Evolutionary conservation across 768 basidiomycete genomes (phyloP), one percentile per base, ranked within the genome.

Genomic region (Neoboletus brunneissimus): DNA sequence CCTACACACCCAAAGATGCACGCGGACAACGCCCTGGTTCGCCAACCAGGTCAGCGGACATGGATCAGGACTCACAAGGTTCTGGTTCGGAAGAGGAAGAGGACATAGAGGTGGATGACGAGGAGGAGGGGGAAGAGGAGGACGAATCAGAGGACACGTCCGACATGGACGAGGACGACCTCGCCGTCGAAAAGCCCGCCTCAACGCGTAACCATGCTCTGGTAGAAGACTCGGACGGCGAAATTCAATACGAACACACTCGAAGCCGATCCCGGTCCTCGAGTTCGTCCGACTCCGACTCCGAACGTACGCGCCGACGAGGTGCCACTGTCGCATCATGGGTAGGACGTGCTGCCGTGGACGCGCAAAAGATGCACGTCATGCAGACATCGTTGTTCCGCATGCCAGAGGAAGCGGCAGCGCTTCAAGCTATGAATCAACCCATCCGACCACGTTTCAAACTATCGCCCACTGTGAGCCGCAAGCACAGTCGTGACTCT

Each of bases 351-450:
- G 69, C 87, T 27, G 88, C 89, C 6, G 77, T 94, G n/a, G 91
- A 95, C 68, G 80, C 87, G 15, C 90, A 91, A 70, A 88, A 86
- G 73, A 85, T 94, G 80, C 89, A 93, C 65, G 90, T 95, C 52
- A 96, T 96, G 94, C 94, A 96, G 65, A 85, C 89, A 0, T 88
- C 89, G 34, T 74, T 96, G 51, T 96, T 96, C 67, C 81, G 87
- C 44, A 77, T 84, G 68, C 86, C 86, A 15, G 88, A 90, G 67
- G 87, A 88, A 64, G 86, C 82, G 15, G 87, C 81, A 2, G 83
- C 82, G 2, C 75, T 88, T 53, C 81, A 79, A 60, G 82, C 81
- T 34, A 63, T 82, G 61, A 80, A 79, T 57, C 73, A 80, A 58
- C 71, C 76, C 55, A 43, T 70, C 41, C 72, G 72, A 16, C 58